A percentile compares a stretch with the other conserved stretches of the same genome.
Evolutionary conservation across 2,329 filamentous ascomycete genomes (phyloP).

Genomic region (Clonostachys solani): DNA sequence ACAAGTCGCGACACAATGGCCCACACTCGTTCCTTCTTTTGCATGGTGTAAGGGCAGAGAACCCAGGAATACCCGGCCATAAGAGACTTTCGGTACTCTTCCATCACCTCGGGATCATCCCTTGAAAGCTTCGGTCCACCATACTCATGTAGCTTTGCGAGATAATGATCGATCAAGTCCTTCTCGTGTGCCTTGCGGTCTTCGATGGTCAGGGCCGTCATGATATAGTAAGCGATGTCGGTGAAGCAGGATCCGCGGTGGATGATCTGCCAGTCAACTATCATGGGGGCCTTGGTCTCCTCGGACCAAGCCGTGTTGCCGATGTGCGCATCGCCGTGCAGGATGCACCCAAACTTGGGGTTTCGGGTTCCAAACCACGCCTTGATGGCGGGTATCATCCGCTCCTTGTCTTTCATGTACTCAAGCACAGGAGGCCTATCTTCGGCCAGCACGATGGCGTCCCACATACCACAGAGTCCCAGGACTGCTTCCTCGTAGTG

Average conservation of each 20-base stretch:
- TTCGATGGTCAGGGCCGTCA: conserved; percentile 27
- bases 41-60: conserved; percentile 16
- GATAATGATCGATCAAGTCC: conserved; percentile 28
- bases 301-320: conserved; percentile 28
- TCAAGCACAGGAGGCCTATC: conserved; percentile 25
- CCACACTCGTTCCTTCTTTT: conserved; percentile 26
- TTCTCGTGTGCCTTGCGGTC: conserved; percentile 33
- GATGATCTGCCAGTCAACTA: conserved; percentile 35
- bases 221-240: conserved; percentile 34
- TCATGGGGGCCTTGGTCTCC: conserved; percentile 15
- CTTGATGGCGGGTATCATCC: conserved; percentile 25
- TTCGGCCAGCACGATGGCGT: conserved; percentile 18
- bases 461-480: conserved; percentile 20
- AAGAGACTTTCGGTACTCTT: conserved; percentile 11
- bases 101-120: conserved; percentile 7
- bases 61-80: neutral
- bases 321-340: conserved; percentile 37
- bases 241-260: conserved; percentile 36
- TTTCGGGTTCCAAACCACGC: conserved; percentile 28
- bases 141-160: conserved; percentile 18
- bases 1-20: conserved; percentile 24
- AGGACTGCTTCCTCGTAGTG: conserved; percentile 29
- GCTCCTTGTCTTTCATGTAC: conserved; percentile 27
- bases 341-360: conserved; percentile 28
- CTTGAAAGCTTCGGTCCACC: conserved; percentile 24